Conservation (phyloP, 495 filamentous ascomycete genomes). For the Chaetomium fimeti region DNA sequence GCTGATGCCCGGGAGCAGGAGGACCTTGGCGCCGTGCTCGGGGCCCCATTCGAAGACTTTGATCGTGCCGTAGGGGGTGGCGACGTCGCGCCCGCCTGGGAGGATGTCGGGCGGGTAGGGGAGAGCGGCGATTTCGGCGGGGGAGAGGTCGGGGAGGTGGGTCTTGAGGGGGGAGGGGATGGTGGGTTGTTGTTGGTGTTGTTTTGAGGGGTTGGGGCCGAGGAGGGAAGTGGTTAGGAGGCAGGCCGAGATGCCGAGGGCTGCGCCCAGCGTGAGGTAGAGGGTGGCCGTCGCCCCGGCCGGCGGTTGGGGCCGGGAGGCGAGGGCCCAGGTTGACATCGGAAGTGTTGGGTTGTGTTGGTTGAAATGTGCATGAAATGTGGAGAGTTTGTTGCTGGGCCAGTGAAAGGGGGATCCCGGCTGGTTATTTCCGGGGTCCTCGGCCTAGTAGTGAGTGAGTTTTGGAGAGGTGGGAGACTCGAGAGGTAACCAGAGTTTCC, state of each 20-base stretch:
- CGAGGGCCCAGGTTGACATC: constrained; percentile 23
- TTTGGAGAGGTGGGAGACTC: too few relatives aligned
- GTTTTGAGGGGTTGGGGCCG: background rate
- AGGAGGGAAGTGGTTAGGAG: constrained; percentile 21
- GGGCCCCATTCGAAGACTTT: constrained; percentile 83
- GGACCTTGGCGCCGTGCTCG: constrained; percentile 64
- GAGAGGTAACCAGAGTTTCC: background rate
- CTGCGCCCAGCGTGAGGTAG: constrained; percentile 26
- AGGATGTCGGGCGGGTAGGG: constrained; percentile 74
- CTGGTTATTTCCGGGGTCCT: background rate
- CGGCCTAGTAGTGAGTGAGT: background rate
- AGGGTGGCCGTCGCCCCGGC: constrained; percentile 7
- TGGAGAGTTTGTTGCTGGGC: background rate
- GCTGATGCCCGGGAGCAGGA: constrained; percentile 77
- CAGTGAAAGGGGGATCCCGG: too few relatives aligned
- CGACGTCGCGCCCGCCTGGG: constrained; percentile 71
- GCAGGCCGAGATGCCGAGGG: constrained; percentile 21
- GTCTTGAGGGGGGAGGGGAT: constrained; percentile 32
- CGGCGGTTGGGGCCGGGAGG: constrained; percentile 8
- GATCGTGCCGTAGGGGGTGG: constrained; percentile 70
- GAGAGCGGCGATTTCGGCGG: constrained; percentile 25
- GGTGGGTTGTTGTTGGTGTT: background rate
- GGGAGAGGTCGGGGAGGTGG: constrained; percentile 28
- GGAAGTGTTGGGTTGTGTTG: background rate
- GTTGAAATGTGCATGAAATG: background rate